Base-by-base conservation (phyloP, 2,329 filamentous ascomycete species). In the Pezizomycotina sp. region DNA sequence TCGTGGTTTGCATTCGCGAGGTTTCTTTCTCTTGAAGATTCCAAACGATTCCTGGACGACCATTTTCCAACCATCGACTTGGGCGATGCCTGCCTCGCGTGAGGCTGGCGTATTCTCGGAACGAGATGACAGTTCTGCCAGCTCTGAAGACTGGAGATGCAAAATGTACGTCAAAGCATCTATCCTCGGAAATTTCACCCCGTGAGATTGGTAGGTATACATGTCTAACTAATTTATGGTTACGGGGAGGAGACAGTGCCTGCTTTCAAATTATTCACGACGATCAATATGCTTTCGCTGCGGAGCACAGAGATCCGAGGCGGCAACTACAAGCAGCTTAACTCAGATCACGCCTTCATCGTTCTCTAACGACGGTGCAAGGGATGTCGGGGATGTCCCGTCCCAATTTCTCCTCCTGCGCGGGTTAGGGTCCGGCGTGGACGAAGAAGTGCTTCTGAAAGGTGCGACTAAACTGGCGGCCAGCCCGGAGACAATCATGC, bases 331-430 rank as follows among this genome's bases (percentile, higher is more conserved):
- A 53, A 63, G 45, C 58, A 64, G 44, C 48, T 57, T 40, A 44
- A 57, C 43, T 41, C 62, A 30, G 53, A 60, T 32, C 49, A 63
- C 45, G 55, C 62, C 34, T 37, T 57, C 37, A 40, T 54, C 34
- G 61, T 65, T 49, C 52, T 64, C 44, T 22, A 52, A 52, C 43
- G 58, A 60, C 49, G 49, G 50, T 6, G 45, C 48, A 16, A 48
- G 49, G 9, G 50, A 52, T 31, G 47, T 48, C 28, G 39, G 48
- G 56, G 58, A 29, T 58, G 74, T 66, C 0, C 68, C 74, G 1
- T 82, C 78, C 1, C 79, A 83, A 47, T 82, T 84, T 47, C 59
- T 89, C 13, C 69, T 89, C 4, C 62, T 89, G 15, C 72, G 78
- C 42, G 74, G 74, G 5, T 60, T 91, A 5, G 71, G 80, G 20